Evolutionary conservation across 345 rosid species (phyloP).

Genomic region (Sonneratia alba): DNA sequence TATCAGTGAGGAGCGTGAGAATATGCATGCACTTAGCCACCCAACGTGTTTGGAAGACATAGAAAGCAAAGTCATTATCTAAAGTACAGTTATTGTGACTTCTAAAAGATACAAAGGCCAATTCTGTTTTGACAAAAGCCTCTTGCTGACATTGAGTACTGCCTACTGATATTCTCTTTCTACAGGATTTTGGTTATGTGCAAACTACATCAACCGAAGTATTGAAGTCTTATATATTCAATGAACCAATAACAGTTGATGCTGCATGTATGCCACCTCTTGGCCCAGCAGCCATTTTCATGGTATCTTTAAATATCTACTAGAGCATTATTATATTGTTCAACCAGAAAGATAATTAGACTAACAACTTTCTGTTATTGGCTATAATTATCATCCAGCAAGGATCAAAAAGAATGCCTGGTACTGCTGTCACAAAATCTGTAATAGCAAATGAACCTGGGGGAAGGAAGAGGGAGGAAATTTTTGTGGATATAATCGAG

Average conservation of each 20-base stretch:
- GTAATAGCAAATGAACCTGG: slow-evolving; percentile 96
- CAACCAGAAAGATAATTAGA: neutral
- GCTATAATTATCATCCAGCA: slow-evolving; percentile 43
- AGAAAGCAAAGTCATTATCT: neutral
- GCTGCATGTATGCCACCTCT: slow-evolving; percentile 75
- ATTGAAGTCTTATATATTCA: slow-evolving; percentile 83
- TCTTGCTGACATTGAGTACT: neutral
- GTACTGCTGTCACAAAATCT: slow-evolving; percentile 94
- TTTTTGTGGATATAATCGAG: slow-evolving; percentile 94
- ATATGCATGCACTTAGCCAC: neutral
- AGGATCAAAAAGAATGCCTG: slow-evolving; percentile 96
- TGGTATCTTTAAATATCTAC: slow-evolving; percentile 28
- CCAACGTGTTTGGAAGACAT: neutral
- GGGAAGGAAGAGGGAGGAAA: slow-evolving; percentile 97
- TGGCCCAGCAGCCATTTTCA: slow-evolving; percentile 89
- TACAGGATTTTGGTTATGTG: slow-evolving; percentile 92
- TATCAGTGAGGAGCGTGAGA: neutral
- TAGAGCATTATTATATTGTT: neutral
- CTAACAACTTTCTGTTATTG: neutral
- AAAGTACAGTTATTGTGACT: neutral
- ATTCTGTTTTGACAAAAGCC: neutral
- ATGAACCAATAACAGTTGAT: slow-evolving; percentile 87
- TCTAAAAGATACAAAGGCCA: neutral
- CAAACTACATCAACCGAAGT: slow-evolving; percentile 96
- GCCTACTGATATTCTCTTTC: slow-evolving; percentile 6